Evolutionary conservation across 2,329 filamentous ascomycete species (phyloP), one percentile per base, ranked within the genome.

Genomic region (Daldinia sp.): DNA sequence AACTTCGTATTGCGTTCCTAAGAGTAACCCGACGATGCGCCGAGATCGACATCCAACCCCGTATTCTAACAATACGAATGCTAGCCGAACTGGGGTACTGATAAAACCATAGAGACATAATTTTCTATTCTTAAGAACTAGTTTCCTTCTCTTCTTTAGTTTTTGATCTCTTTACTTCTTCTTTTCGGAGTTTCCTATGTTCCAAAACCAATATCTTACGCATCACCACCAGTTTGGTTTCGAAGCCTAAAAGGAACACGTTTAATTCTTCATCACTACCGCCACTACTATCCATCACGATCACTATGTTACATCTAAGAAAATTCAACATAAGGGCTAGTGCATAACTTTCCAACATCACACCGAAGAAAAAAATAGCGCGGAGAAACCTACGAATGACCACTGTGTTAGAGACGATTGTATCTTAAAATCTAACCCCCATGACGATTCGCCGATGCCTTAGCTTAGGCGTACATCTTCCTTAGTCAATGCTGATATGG

Each of bases 41-140:
- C 55, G 46, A 63, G 69, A 69, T 69, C 63, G 63, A 65, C 69
- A 69, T 63, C 63, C 53, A 42, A 59, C 65, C 57, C 57, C 59
- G 56, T 67, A 56, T 60, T 41, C 33, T 41, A 37, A 23, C 33
- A 46, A 20, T n/a, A 39, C 60, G 57, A 60, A 63, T n/a, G 28
- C 56, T 50, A 33, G 50, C 61, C 55, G 60, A 63, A 62, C 35
- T 50, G 37, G 61, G 42, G 57, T 26, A 53, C 23, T 30, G 48
- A 54, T 39, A 55, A 63, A 59, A 37, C 51, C 44, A 64, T 71
- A 69, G 62, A 69, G 62, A 54, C 41, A 13, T 35, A n/a, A 18
- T 37, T 55, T 30, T 48, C 44, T 33, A 26, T 39, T 57, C 44
- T 54, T 42, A 9, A 56, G 28, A n/a, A 56, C 4, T 41, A 7